Evolutionary conservation across 2,329 filamentous ascomycete species (phyloP).

Genomic region (Xylariales sp.): DNA sequence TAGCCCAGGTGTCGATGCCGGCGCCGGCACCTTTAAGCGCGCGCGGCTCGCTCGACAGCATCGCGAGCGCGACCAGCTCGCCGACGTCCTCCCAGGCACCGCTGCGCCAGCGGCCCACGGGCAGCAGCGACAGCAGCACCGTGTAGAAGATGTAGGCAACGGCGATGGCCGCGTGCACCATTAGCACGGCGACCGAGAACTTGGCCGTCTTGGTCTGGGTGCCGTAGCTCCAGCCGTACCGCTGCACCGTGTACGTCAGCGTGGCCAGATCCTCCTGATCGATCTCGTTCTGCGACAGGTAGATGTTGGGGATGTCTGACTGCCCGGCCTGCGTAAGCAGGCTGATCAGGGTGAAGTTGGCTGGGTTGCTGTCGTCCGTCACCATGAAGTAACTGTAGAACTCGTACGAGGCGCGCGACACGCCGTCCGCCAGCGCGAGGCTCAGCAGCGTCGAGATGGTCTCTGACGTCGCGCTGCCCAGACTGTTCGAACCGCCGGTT

Average conservation of each 20-base stretch:
- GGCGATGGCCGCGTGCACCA: background rate
- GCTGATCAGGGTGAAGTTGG: background rate
- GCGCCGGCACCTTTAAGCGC: background rate
- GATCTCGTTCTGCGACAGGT: background rate
- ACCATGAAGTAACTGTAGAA: background rate
- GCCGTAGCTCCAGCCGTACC: slow-evolving; percentile 4
- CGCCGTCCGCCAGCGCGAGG: background rate
- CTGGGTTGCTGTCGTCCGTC: background rate
- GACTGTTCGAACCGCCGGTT: no score
- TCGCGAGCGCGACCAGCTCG: background rate
- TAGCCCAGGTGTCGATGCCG: background rate
- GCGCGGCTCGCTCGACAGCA: background rate
- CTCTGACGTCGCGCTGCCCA: background rate
- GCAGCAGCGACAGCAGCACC: background rate
- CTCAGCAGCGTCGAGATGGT: background rate
- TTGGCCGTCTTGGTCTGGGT: background rate
- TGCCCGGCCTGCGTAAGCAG: background rate
- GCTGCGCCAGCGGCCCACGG: background rate
- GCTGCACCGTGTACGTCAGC: background rate
- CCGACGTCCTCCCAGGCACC: slow-evolving; percentile 1
- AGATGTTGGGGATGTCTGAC: background rate
- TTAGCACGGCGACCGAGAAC: background rate
- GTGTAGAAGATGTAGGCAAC: background rate
- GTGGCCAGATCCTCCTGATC: background rate
- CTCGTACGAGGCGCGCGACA: background rate